phyloP scores from a whole-genome alignment of 2,329 filamentous ascomycete species.

The Calonectria montana region DNA sequence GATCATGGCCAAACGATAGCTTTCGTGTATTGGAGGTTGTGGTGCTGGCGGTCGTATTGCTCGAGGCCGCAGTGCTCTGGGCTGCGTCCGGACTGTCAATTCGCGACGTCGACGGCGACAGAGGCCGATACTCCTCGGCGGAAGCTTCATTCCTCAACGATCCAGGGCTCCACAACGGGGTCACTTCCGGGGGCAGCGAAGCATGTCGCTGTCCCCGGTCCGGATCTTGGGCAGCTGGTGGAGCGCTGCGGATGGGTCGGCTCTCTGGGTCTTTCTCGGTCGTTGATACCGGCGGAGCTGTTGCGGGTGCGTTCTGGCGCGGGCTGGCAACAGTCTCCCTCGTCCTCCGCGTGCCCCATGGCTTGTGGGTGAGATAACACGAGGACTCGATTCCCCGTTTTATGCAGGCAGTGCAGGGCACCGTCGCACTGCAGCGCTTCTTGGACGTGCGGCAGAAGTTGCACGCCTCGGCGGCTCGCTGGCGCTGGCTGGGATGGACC shows the following conservation, averaged over 20 bases:
- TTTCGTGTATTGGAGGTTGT: slow-evolving; percentile 6
- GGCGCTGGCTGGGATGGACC: slow-evolving; percentile 60
- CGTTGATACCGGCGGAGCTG: neutral
- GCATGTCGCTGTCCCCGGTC: neutral
- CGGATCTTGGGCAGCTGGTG: neutral
- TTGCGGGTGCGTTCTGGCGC: slow-evolving; percentile 5
- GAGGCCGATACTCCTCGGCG: slow-evolving; percentile 35
- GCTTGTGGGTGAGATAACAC: slow-evolving; percentile 50
- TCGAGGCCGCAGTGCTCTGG: slow-evolving; percentile 3
- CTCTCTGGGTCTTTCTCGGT: neutral
- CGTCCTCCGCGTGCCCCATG: slow-evolving; percentile 41
- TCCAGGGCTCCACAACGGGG: slow-evolving; percentile 10
- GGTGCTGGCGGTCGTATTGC: neutral
- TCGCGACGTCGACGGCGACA: slow-evolving; percentile 46
- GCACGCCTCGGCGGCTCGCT: slow-evolving; percentile 61
- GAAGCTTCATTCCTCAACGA: slow-evolving; percentile 15
- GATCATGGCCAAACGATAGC: slow-evolving; percentile 30
- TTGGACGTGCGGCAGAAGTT: slow-evolving; percentile 60
- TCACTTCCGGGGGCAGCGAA: slow-evolving; percentile 7
- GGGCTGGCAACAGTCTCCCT: neutral
- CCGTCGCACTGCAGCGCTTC: slow-evolving; percentile 61
- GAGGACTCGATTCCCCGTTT: slow-evolving; percentile 53
- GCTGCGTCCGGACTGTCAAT: slow-evolving; percentile 35
- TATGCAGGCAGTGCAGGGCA: slow-evolving; percentile 60
- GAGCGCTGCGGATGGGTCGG: slow-evolving; percentile 7